These are phyloP conservation scores for Penicillium silybi DNA, from an alignment of 495 filamentous ascomycete genomes.

Conservation along the genomic window DNA sequence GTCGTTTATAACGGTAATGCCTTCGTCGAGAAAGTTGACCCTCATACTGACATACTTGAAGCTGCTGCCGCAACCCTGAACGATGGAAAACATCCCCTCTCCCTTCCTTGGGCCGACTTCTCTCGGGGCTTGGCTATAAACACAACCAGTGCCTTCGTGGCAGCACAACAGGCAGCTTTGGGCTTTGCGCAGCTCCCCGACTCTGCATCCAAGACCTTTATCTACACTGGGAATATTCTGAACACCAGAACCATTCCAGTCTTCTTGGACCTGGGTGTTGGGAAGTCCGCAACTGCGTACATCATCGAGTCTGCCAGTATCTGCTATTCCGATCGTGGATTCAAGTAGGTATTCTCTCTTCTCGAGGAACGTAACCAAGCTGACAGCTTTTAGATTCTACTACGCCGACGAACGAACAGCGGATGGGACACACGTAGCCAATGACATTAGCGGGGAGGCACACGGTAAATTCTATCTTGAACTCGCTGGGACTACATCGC, in stretches of 20 bases:
- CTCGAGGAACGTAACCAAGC: neutral
- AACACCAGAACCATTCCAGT: conserved; percentile 28
- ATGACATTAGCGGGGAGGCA: conserved; percentile 34
- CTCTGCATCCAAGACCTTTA: conserved; percentile 38
- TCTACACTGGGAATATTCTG: conserved; percentile 47
- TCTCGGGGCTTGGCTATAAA: conserved; percentile 39
- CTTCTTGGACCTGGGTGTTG: conserved; percentile 36
- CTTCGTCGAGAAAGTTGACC: neutral
- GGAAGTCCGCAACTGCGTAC: conserved; percentile 44
- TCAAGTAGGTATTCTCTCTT: conserved; percentile 32
- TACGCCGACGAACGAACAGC: conserved; percentile 44
- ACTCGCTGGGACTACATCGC: conserved; percentile 32
- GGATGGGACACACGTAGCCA: conserved; percentile 29
- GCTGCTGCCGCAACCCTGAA: conserved; percentile 3
- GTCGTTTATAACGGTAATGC: conserved; percentile 48
- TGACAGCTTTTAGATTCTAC: conserved; percentile 38
- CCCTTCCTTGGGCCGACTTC: conserved; percentile 32
- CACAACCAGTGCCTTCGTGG: conserved; percentile 39
- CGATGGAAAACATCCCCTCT: conserved; percentile 27
- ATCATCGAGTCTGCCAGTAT: conserved; percentile 37
- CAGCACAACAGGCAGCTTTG: conserved; percentile 39
- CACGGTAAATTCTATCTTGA: conserved; percentile 36
- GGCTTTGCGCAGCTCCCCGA: conserved; percentile 36
- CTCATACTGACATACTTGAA: neutral
- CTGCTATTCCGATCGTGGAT: conserved; percentile 41